Conservation (phyloP, 176 grass and related monocot genomes). For the Aegilops sharonensis region DNA sequence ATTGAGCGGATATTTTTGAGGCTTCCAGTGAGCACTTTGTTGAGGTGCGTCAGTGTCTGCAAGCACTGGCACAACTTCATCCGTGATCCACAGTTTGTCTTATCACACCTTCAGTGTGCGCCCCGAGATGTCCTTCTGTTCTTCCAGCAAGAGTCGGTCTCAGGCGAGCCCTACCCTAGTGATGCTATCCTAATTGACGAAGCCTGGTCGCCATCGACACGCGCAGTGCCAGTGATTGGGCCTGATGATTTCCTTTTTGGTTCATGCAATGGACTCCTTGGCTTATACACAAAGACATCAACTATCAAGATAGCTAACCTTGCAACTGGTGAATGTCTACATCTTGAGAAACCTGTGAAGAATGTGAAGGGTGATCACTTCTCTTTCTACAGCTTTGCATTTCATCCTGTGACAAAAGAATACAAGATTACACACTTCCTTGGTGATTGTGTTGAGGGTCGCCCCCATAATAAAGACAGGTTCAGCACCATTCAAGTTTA, state of each 20-base stretch:
- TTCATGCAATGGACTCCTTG: slow-evolving; percentile 19
- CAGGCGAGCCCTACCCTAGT: neutral
- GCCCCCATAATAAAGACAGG: neutral
- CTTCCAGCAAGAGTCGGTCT: neutral
- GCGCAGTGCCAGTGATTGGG: neutral
- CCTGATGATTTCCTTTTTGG: slow-evolving; percentile 10
- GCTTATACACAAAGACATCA: neutral
- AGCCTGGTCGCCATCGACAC: neutral
- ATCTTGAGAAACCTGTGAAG: slow-evolving; percentile 2
- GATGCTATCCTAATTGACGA: slow-evolving; percentile 23
- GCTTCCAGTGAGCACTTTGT: slow-evolving; percentile 20
- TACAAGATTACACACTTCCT: slow-evolving; percentile 37
- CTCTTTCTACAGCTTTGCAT: slow-evolving; percentile 17
- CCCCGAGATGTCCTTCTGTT: slow-evolving; percentile 1
- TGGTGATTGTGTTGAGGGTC: neutral
- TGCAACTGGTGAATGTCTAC: neutral
- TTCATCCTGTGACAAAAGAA: slow-evolving; percentile 13
- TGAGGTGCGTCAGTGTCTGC: slow-evolving; percentile 23
- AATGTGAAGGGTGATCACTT: slow-evolving; percentile 14
- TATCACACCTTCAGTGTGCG: neutral
- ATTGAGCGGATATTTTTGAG: slow-evolving; percentile 21
- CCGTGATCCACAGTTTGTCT: slow-evolving; percentile 2
- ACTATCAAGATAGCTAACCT: slow-evolving; percentile 13
- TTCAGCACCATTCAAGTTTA: slow-evolving; percentile 28
- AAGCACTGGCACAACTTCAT: slow-evolving; percentile 30